Base-by-base conservation (phyloP, 2,329 filamentous ascomycete genomes). In the Tolypocladium ovalisporum region DNA sequence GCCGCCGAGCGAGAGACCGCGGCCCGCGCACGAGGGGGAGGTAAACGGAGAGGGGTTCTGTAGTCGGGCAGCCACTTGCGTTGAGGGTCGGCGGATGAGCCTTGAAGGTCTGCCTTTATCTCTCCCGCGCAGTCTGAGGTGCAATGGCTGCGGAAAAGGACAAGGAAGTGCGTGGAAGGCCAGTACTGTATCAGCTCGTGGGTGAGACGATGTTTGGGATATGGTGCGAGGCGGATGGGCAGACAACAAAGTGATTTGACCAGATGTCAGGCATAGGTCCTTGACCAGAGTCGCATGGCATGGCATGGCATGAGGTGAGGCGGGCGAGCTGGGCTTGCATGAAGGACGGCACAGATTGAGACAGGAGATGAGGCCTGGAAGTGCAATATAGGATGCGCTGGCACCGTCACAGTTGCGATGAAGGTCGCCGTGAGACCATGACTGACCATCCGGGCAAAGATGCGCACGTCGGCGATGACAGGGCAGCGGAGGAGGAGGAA, bases 1-100 rank as follows among this genome's bases (percentile, higher is more conserved):
- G 66, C 71, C 72, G 72, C 72, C 69, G 66, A 64, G 61, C 58
- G 61, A 57, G 61, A 62, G 61, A 63, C 61, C 57, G 60, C 59
- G 59, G 59, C 62, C 40, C n/a, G n/a, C n/a, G n/a, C n/a, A n/a
- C n/a, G n/a, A n/a, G n/a, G n/a, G n/a, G n/a, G 40, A 13, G 40
- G 8, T 9, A 6, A 3, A 6, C 10, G 36, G 13, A 37, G 10
- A 13, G 40, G 39, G 62, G 60, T 47, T 36, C 40, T 51, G 58
- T 62, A 17, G 37, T 58, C 58, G 58, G 62, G 61, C 47, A 19
- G 29, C 47, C 47, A 51, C 47, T 22, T 13, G 34, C 5, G 19
- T 17, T 32, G 27, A 51, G 19, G 13, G n/a, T 51, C 19, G 29
- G 13, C 27, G 44, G 15, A 29, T 4, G 44, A 49, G 9, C 27